Percentiles rank a stretch among this genome's conserved stretches.
Conservation (phyloP, 495 filamentous ascomycete species). For the Glonium stellatum region DNA sequence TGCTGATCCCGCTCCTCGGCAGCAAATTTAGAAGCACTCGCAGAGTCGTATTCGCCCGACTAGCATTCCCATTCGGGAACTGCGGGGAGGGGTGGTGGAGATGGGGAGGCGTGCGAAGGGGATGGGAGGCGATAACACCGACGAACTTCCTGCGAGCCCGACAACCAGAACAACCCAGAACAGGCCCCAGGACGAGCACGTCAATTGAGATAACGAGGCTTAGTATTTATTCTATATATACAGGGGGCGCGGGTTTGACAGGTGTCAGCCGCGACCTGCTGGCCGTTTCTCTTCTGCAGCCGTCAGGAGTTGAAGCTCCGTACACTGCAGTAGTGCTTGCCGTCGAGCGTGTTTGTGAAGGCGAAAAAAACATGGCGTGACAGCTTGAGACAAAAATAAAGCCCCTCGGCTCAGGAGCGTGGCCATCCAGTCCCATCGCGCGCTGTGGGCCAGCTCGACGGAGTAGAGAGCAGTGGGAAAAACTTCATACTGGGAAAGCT, state of each 20-base stretch:
- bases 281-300: background rate
- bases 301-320: background rate
- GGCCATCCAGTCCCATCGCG: background rate
- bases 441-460: too few relatives aligned
- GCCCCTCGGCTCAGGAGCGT: conserved; percentile 1
- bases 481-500: too few relatives aligned
- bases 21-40: conserved; percentile 3
- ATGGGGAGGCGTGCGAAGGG: background rate
- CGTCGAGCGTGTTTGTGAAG: background rate
- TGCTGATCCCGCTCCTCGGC: background rate
- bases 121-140: background rate
- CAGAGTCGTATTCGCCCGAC: background rate
- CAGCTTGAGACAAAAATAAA: too few relatives aligned
- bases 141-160: too few relatives aligned
- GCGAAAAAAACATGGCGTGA: background rate
- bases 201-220: background rate
- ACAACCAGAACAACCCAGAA: background rate
- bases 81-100: too few relatives aligned
- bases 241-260: background rate
- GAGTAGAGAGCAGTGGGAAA: too few relatives aligned
- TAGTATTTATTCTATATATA: conserved; percentile 3
- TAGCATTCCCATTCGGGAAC: background rate
- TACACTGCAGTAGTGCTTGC: background rate
- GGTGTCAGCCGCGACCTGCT: background rate
- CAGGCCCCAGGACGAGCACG: background rate